phyloP scores from a whole-genome alignment of 2,329 filamentous ascomycete genomes.

The Alternaria alternata region DNA sequence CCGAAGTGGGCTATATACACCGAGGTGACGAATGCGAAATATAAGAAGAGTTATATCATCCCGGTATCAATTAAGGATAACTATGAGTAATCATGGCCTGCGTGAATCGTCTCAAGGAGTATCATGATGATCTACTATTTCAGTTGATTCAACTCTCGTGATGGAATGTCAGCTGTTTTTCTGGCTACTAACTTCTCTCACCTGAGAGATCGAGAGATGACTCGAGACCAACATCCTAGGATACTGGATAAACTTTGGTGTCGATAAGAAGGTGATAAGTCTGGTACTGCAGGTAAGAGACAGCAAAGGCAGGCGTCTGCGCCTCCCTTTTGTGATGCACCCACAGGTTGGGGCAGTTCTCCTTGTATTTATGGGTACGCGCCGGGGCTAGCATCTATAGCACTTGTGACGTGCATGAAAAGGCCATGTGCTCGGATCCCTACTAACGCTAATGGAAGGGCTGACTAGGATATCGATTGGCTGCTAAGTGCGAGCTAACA shows the following conservation, averaged over 20 bases:
- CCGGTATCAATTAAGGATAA: neutral
- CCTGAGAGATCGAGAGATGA: neutral
- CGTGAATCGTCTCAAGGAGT: neutral
- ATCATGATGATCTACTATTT: neutral
- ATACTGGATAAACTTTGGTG: neutral
- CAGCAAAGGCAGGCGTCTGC: neutral
- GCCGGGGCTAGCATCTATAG: conserved; percentile 20
- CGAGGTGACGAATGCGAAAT: neutral
- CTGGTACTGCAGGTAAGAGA: neutral
- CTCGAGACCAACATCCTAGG: conserved; percentile 2
- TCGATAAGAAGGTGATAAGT: neutral
- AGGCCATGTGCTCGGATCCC: conserved; percentile 6
- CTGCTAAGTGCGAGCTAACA: conserved; percentile 5
- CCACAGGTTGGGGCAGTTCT: neutral
- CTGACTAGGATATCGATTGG: conserved; percentile 1
- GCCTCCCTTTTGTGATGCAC: conserved; percentile 2
- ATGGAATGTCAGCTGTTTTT: neutral
- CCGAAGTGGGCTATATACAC: neutral
- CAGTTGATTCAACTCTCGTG: neutral
- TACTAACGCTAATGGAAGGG: neutral
- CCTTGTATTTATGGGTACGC: conserved; percentile 12
- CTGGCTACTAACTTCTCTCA: conserved; percentile 4
- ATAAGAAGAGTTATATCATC: neutral
- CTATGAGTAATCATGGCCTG: neutral
- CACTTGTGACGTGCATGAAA: conserved; percentile 26